A percentile compares a stretch with the other conserved stretches of the same genome.
phyloP scores from a whole-genome alignment of 2,329 filamentous ascomycete species.

The Penicillium brasilianum region DNA sequence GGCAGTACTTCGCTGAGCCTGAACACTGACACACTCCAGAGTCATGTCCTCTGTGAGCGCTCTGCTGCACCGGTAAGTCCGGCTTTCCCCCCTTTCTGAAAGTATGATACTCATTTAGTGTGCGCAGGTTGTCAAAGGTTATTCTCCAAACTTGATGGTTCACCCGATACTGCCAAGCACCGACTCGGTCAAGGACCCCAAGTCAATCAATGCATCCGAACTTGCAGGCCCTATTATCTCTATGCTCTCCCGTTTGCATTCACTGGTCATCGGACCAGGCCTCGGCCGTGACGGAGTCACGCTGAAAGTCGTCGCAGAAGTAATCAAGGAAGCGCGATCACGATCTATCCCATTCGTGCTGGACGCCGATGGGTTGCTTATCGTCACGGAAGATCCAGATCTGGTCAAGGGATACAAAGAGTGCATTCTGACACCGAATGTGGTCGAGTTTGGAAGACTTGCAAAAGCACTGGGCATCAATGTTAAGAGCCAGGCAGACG shows the following conservation, averaged over 20 bases:
- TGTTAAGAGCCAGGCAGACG: slow-evolving; percentile 46
- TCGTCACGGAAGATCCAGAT: slow-evolving; percentile 76
- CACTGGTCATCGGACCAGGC: slow-evolving; percentile 89
- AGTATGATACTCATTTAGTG: background rate
- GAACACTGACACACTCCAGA: slow-evolving; percentile 38
- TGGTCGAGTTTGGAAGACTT: slow-evolving; percentile 86
- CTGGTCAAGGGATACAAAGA: slow-evolving; percentile 79
- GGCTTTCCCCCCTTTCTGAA: background rate
- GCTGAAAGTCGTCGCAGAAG: slow-evolving; percentile 79
- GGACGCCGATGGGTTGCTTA: slow-evolving; percentile 84
- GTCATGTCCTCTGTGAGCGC: slow-evolving; percentile 94
- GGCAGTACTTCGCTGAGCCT: background rate
- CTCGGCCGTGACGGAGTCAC: slow-evolving; percentile 88
- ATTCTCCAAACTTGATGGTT: slow-evolving; percentile 98
- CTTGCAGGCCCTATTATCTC: slow-evolving; percentile 73
- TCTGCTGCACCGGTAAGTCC: slow-evolving; percentile 66
- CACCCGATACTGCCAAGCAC: slow-evolving; percentile 91
- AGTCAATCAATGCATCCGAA: slow-evolving; percentile 58
- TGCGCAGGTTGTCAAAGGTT: slow-evolving; percentile 85
- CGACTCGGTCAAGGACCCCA: slow-evolving; percentile 54
- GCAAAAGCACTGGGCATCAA: slow-evolving; percentile 76
- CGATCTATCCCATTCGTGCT: slow-evolving; percentile 78
- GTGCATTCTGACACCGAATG: slow-evolving; percentile 91
- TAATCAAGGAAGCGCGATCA: slow-evolving; percentile 78
- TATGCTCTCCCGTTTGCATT: slow-evolving; percentile 86